Conservation (phyloP, 139 green algal species). For the Desmodesmus armatus region DNA sequence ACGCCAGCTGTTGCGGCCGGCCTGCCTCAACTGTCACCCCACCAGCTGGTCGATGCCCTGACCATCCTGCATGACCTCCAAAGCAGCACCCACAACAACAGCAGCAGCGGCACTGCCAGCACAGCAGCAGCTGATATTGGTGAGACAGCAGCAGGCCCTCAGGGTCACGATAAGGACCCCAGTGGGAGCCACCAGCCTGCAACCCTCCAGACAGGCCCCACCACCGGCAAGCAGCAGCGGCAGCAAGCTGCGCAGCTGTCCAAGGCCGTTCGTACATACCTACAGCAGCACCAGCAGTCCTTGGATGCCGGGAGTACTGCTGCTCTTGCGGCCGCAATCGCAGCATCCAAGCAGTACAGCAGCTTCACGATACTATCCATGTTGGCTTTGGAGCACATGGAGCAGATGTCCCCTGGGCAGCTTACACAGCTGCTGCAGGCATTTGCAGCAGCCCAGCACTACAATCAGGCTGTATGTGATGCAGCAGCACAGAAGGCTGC, state of each 20-base stretch:
- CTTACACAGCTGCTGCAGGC: not conserved
- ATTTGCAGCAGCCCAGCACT: constrained; percentile 27
- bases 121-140: constrained; percentile 1
- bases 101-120: not conserved
- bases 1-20: not conserved
- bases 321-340: constrained; percentile 10
- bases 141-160: not conserved
- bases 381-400: constrained; percentile 23
- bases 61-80: not conserved
- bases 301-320: constrained; percentile 10
- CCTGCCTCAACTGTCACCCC: not conserved
- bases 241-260: not conserved
- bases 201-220: not conserved
- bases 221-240: not conserved
- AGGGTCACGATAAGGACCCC: too few relatives aligned
- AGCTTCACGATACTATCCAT: constrained; percentile 24
- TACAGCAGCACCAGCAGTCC: constrained; percentile 14
- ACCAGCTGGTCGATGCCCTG: not conserved
- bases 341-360: not conserved
- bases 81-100: not conserved
- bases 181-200: too few relatives aligned
- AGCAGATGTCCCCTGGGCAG: constrained; percentile 12
- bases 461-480: constrained; percentile 25
- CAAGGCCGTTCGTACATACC: not conserved
- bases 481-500: not conserved